Evolutionary conservation across 768 basidiomycete species (phyloP).

Genomic region (Paxillus ammoniavirescens): DNA sequence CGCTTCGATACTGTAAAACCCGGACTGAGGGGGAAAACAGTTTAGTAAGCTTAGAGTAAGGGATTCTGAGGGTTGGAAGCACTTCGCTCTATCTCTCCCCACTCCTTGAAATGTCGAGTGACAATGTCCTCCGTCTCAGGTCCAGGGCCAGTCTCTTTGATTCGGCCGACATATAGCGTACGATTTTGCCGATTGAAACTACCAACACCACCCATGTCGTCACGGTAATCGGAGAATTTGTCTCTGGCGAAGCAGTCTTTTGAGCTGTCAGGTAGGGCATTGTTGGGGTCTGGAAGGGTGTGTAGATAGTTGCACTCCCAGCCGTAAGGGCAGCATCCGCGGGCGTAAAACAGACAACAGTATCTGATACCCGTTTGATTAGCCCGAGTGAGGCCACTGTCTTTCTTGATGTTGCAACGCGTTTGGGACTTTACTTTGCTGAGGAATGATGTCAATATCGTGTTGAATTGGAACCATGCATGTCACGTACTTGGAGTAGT

Average conservation of each 20-base stretch:
- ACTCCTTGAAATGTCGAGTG: slow-evolving; percentile 90
- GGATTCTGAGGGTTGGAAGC: slow-evolving; percentile 30
- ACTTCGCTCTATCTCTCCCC: slow-evolving; percentile 93
- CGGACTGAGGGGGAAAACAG: slow-evolving; percentile 51
- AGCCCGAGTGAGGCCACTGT: slow-evolving; percentile 92
- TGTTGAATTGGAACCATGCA: neutral
- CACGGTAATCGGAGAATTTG: slow-evolving; percentile 95
- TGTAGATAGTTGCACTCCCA: slow-evolving; percentile 98
- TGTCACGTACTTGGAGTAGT: slow-evolving; percentile 80
- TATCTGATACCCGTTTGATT: slow-evolving; percentile 93
- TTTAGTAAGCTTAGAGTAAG: slow-evolving; percentile 10
- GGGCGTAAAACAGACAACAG: slow-evolving; percentile 90
- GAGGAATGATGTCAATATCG: slow-evolving; percentile 7
- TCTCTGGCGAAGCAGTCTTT: slow-evolving; percentile 97
- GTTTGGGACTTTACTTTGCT: slow-evolving; percentile 95
- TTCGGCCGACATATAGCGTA: slow-evolving; percentile 91
- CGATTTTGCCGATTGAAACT: slow-evolving; percentile 93
- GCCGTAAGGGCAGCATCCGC: slow-evolving; percentile 97
- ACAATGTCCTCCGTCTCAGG: slow-evolving; percentile 92
- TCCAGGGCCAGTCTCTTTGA: slow-evolving; percentile 87
- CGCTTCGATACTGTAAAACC: slow-evolving; percentile 89
- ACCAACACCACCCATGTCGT: slow-evolving; percentile 99
- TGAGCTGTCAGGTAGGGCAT: slow-evolving; percentile 80
- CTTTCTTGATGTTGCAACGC: slow-evolving; percentile 82
- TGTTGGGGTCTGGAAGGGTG: slow-evolving; percentile 70